Base-by-base conservation (phyloP, 116 monocot genomes). In the Dioscorea cayenensis region DNA sequence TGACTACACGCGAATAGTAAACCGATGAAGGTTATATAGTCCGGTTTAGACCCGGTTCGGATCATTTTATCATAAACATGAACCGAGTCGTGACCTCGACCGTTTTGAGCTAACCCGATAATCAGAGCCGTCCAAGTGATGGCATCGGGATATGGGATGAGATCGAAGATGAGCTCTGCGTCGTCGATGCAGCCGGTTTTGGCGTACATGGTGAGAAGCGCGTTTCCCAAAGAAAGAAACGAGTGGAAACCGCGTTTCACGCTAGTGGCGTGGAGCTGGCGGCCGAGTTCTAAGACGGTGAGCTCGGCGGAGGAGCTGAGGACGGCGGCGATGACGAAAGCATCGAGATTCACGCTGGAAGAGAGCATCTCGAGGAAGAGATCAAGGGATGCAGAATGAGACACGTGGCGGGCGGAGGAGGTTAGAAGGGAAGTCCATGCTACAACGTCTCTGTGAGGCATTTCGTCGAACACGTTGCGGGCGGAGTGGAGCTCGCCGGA, bases 51-150 rank as follows among this genome's bases (percentile, higher is more conserved):
- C 0, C 86, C 79, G 27, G 35, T 27, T 5, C 32, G 27, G 18
- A 73, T 21, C 83, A 86, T 83, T 2, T 65, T 16, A 5, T 75
- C 51, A 66, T 80, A 86, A 8, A 83, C 59, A 8, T 14, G 48
- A 21, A 83, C 63, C 23, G 86, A 77, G 19, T 80, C 74, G 37
- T 62, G 36, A 13, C 75, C 76, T 4, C 77, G 79, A 23, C 92
- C 84, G 36, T 84, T 77, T 38, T 79, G 84, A 18, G 84, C 92
- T 59, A 70, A 82, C 9, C 86, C 76, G n/a, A 79, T 74, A 62
- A 92, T 84, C 66, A 89, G 66, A 0, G 89, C 77, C 23, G 84
- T 89, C 89, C 92, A 89, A n/a, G 84, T 80, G 67, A 92, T 72
- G 19, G 80, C 70, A 58, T 86, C 82, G 10, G 75, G 84, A 6